Evolutionary conservation across 108 stramenopile species (phyloP), one percentile per base, ranked within the genome.

Genomic region (Thalassiosira profunda): DNA sequence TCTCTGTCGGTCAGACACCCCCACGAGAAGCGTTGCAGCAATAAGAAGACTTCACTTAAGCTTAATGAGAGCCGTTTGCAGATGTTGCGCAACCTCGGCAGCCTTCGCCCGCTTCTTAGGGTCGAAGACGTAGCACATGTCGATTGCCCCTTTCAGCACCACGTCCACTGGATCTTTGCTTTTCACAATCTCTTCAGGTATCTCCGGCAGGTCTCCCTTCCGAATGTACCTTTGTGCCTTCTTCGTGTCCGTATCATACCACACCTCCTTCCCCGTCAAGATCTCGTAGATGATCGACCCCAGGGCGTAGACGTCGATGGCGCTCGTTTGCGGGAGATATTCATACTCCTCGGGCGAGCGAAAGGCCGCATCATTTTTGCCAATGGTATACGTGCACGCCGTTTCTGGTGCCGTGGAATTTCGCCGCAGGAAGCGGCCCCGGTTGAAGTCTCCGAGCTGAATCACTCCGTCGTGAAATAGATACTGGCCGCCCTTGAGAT

Each of bases 301-400:
- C 38, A 79, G 28, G 6, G 78, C 78, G 48, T 60, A 79, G 36
- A 79, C 78, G 53, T 79, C 78, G 20, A 74, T 72, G 17, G 72
- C 73, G 15, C 67, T 43, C 17, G 72, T 79, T 60, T 74, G 51
- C 5, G 72, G 67, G 5, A 42, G 14, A 42, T 74, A 74, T n/a
- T 44, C 23, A 30, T 79, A 79, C 40, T 79, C 78, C 38, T 79
- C 67, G 1, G 78, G 78, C 35, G 72, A 68, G 1, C 78, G 78
- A 51, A 62, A 79, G 10, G 58, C 37, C 6, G 41, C 58, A 49
- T 79, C 72, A 58, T 74, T 79, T n/a, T 61, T 49, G n/a, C 70
- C 70, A 53, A 69, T 74, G 5, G 73, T 69, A 26, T 74, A 79
- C 3, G 72, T 68, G 30, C 78, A 79, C 5, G 72, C 56, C 18